phyloP scores from a whole-genome alignment of 2,329 filamentous ascomycete species.

The Ceratocystis papillata region DNA sequence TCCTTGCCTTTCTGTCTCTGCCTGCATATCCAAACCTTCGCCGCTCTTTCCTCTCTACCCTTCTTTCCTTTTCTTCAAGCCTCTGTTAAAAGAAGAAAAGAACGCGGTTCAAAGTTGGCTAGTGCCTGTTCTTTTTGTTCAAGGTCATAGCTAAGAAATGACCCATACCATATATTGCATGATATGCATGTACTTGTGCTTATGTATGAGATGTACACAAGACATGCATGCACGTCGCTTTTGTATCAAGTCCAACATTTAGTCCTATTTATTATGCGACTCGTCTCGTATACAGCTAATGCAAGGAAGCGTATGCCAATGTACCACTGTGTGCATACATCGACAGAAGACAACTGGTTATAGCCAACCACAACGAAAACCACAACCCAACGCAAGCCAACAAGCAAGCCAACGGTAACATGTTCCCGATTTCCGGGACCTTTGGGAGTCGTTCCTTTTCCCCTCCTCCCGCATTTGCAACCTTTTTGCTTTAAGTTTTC shows the following conservation, averaged over 20 bases:
- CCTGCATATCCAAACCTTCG: background rate
- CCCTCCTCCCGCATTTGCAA: background rate
- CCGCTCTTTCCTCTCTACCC: background rate
- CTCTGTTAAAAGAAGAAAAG: background rate
- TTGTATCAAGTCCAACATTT: too few relatives aligned
- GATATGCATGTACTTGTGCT: background rate
- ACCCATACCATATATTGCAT: background rate
- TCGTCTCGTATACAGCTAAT: constrained; percentile 2
- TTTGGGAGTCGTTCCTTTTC: background rate
- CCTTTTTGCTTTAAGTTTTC: background rate
- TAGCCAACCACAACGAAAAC: too few relatives aligned
- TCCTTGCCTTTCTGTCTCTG: background rate
- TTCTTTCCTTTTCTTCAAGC: background rate
- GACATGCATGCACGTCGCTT: too few relatives aligned
- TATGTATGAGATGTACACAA: too few relatives aligned
- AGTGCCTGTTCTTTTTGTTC: too few relatives aligned
- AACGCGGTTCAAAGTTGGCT: background rate
- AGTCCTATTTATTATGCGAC: too few relatives aligned
- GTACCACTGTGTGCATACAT: background rate
- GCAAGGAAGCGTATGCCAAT: background rate
- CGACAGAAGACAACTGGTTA: background rate
- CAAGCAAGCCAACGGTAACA: background rate
- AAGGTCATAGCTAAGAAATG: background rate
- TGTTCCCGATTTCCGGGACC: constrained; percentile 1
- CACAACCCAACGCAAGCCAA: background rate